These are phyloP conservation scores for Tylopilus felleus DNA, from an alignment of 768 basidiomycete genomes.

Conservation along the genomic window DNA sequence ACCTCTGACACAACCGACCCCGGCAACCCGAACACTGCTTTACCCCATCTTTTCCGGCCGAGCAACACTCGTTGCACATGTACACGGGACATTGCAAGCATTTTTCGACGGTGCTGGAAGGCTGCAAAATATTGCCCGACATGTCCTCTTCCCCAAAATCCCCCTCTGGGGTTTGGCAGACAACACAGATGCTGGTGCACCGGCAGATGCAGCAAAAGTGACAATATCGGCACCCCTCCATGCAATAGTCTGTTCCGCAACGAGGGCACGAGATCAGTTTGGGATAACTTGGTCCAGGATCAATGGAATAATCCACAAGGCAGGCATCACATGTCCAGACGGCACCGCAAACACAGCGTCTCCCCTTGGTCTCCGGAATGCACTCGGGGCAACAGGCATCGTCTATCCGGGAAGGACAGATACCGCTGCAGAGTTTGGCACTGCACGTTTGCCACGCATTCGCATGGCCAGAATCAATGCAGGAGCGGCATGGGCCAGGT, in stretches of 20 bases:
- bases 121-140: too few species aligned
- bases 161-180: not conserved
- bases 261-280: not conserved
- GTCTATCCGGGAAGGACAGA: not conserved
- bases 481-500: not conserved
- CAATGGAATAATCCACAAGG: too few species aligned
- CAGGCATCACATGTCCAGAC: not conserved
- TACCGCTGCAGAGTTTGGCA: too few species aligned
- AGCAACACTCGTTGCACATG: not conserved
- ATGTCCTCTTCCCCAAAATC: too few species aligned
- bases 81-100: too few species aligned
- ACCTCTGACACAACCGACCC: not conserved
- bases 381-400: conserved; percentile 1
- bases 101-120: too few species aligned
- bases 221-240: not conserved
- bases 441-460: not conserved
- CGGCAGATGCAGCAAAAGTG: not conserved
- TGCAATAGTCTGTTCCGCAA: not conserved
- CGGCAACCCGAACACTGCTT: not conserved
- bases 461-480: not conserved
- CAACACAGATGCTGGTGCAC: not conserved
- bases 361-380: not conserved
- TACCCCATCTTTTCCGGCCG: not conserved
- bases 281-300: not conserved
- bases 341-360: not conserved